A percentile compares a stretch with the other conserved stretches of the same genome.
These are phyloP conservation scores for Przewalskia tangutica DNA, from an alignment of 257 asterid genomes.

Conservation along the genomic window DNA sequence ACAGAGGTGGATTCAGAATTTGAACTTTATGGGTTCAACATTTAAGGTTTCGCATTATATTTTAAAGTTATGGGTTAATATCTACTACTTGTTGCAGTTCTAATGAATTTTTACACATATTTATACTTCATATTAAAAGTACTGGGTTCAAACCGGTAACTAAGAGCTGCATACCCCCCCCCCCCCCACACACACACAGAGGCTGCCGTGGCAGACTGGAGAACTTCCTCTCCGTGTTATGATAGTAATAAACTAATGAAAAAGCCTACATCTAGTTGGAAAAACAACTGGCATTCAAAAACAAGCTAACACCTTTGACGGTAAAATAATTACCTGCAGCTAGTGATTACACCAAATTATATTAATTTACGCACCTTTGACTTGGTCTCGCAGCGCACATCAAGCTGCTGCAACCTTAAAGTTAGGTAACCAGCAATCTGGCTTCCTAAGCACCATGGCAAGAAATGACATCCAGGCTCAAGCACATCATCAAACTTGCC, in stretches of 20 bases:
- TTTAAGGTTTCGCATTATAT: neutral
- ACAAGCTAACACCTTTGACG: neutral
- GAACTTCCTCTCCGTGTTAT: neutral
- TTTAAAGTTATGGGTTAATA: neutral
- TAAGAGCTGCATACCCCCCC: neutral
- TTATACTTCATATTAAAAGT: neutral
- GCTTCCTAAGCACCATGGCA: slow-evolving; percentile 37
- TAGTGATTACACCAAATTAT: neutral
- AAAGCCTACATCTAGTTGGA: neutral
- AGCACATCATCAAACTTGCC: slow-evolving; percentile 35
- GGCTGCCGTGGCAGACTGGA: neutral
- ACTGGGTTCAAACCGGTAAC: neutral
- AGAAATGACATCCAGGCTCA: slow-evolving; percentile 39
- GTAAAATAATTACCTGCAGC: neutral
- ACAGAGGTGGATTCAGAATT: too few relatives aligned
- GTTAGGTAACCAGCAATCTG: slow-evolving; percentile 28
- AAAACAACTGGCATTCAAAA: neutral
- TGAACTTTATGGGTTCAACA: neutral
- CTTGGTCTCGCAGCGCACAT: slow-evolving; percentile 38
- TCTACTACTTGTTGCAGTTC: neutral
- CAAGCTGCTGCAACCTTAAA: slow-evolving; percentile 37
- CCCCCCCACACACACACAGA: too few relatives aligned
- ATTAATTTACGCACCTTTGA: slow-evolving; percentile 19
- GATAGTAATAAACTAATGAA: neutral
- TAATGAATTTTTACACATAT: neutral